These are phyloP conservation scores for Kluyveromyces wickerhamii DNA, from an alignment of 805 yeast species.

Conservation along the genomic window DNA sequence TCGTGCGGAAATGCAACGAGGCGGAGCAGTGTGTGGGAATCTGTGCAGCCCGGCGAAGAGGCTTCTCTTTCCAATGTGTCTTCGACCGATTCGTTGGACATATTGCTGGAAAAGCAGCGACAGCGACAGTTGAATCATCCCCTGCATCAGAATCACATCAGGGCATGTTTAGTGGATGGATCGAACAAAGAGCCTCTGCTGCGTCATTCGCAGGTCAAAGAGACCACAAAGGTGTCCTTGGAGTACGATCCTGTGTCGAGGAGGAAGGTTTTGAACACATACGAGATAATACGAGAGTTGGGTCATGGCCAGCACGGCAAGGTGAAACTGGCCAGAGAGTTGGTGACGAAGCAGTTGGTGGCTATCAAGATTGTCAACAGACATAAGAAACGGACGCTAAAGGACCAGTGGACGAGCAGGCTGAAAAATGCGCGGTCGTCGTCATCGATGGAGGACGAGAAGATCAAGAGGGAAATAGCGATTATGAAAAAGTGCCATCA, in stretches of 20 bases:
- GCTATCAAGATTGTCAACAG: constrained; percentile 92
- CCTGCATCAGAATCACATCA: constrained; percentile 31
- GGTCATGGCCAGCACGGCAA: constrained; percentile 99
- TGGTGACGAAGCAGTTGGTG: constrained; percentile 55
- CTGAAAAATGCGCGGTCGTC: constrained; percentile 35
- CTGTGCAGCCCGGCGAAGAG: constrained; percentile 1
- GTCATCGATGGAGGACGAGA: constrained; percentile 53
- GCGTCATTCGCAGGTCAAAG: constrained; percentile 49
- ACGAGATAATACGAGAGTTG: constrained; percentile 78
- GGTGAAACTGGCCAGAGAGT: constrained; percentile 81
- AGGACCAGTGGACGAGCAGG: constrained; percentile 30
- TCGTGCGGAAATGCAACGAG: too few species aligned
- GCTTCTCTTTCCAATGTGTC: constrained; percentile 20
- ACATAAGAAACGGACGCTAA: constrained; percentile 34
- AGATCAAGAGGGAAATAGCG: constrained; percentile 79
- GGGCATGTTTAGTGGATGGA: constrained; percentile 10
- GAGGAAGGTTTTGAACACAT: constrained; percentile 76
- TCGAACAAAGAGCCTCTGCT: constrained; percentile 1
- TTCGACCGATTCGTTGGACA: constrained; percentile 32
- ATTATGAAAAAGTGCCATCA: constrained; percentile 89
- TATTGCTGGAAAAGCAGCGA: constrained; percentile 35
- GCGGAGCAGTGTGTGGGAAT: neutral
- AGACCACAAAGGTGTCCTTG: constrained; percentile 68
- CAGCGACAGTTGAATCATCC: constrained; percentile 37
- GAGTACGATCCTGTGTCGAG: constrained; percentile 85